Percentiles rank a stretch among this genome's conserved stretches.
Evolutionary conservation across 106 monocot species (phyloP).

Genomic region (Dendrobium chrysotoxum): DNA sequence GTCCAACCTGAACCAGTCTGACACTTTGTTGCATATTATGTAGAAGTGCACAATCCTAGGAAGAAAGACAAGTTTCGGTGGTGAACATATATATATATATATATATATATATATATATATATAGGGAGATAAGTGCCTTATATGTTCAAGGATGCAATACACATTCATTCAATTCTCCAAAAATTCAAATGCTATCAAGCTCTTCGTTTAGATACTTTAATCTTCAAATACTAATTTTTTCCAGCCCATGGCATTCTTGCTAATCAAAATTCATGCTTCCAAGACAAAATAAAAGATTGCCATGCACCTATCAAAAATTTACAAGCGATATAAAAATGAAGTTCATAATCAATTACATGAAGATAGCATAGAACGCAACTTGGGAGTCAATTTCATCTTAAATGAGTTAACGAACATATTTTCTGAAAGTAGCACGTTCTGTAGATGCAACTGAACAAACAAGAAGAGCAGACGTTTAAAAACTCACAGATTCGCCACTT

Average conservation of each 20-base stretch:
- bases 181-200: too few species aligned
- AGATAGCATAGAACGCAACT: not conserved
- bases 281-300: not conserved
- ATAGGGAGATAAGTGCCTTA: too few species aligned
- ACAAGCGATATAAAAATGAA: not conserved
- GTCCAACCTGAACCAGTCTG: too few species aligned
- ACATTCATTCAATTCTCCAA: too few species aligned
- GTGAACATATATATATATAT: too few species aligned
- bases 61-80: too few species aligned
- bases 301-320: not conserved
- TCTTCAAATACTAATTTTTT: too few species aligned
- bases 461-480: not conserved
- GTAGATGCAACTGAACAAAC: not conserved
- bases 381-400: not conserved
- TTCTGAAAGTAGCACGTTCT: not conserved
- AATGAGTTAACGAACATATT: not conserved
- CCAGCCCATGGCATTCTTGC: not conserved
- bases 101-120: too few species aligned
- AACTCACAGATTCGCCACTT: conserved; percentile 87
- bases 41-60: too few species aligned
- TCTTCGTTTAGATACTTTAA: too few species aligned
- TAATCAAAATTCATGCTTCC: not conserved
- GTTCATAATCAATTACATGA: not conserved
- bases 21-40: too few species aligned
- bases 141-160: too few species aligned